These are phyloP conservation scores for Hemerocallis citrina DNA, from an alignment of 106 monocot species.

Conservation along the genomic window DNA sequence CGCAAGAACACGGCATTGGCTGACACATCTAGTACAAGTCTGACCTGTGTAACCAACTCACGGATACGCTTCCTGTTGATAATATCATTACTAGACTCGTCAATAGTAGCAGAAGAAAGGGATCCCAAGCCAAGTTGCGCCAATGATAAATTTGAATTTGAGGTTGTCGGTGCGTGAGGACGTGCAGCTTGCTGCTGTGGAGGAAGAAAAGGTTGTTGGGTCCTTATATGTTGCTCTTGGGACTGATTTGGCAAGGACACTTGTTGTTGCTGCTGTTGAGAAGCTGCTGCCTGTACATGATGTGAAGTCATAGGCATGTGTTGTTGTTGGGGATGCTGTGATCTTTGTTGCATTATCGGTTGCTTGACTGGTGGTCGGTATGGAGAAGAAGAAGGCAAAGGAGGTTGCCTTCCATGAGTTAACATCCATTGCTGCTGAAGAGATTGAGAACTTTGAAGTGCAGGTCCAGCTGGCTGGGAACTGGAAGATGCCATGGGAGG, in stretches of 20 bases:
- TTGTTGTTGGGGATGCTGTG: constrained; percentile 4
- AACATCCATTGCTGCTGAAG: constrained; percentile 6
- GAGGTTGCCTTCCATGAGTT: constrained; percentile 9
- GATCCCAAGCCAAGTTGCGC: not conserved
- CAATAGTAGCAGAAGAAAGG: not conserved
- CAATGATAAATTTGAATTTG: constrained; percentile 5
- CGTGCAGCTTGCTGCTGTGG: not conserved
- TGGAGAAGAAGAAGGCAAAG: constrained; percentile 1
- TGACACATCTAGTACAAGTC: no score
- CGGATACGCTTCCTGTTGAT: constrained; percentile 11
- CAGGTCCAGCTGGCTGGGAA: not conserved
- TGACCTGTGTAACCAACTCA: constrained; percentile 12
- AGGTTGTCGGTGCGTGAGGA: not conserved
- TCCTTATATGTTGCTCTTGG: constrained; percentile 7
- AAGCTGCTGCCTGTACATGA: not conserved
- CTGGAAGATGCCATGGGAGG: not conserved
- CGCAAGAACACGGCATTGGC: no score
- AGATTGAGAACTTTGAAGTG: constrained; percentile 3
- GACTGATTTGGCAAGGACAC: constrained; percentile 1
- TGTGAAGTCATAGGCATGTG: constrained; percentile 1
- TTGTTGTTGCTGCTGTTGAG: constrained; percentile 1
- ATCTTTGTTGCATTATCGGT: constrained; percentile 7
- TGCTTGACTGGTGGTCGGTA: constrained; percentile 2
- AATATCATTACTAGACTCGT: constrained; percentile 7
- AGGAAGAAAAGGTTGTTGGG: not conserved